These are phyloP conservation scores for Epithemia pelagica DNA, from an alignment of 108 stramenopile species.

Conservation along the genomic window DNA sequence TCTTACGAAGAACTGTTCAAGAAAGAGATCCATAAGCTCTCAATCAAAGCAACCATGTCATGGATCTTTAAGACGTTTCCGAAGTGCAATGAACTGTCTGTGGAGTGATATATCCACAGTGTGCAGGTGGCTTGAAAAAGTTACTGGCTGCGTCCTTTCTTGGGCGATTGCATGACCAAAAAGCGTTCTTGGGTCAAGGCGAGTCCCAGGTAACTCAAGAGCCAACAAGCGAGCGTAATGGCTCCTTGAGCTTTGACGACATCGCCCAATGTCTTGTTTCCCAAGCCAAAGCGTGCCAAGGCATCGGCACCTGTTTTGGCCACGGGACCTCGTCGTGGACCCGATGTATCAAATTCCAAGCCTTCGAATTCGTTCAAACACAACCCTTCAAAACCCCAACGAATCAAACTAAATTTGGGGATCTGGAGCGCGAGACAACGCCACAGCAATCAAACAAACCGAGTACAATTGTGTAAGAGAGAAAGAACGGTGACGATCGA, in stretches of 20 bases:
- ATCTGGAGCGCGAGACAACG: conserved; percentile 6
- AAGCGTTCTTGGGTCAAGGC: conserved; percentile 64
- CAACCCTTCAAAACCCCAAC: conserved; percentile 82
- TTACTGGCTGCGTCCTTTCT: not conserved
- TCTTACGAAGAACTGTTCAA: no score
- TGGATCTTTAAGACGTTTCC: no score
- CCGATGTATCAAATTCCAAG: conserved; percentile 55
- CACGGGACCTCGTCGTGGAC: conserved; percentile 72
- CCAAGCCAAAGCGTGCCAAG: conserved; percentile 68
- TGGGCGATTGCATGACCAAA: conserved; percentile 38
- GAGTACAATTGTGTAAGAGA: no score
- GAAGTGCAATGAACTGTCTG: no score
- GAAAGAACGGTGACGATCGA: no score
- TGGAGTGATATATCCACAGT: no score
- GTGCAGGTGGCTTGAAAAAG: no score
- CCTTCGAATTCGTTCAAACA: conserved; percentile 84
- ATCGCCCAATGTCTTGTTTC: conserved; percentile 36
- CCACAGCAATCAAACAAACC: not conserved
- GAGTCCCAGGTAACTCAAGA: conserved; percentile 65
- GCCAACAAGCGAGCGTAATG: conserved; percentile 62
- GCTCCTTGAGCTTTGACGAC: conserved; percentile 53
- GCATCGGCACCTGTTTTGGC: conserved; percentile 74
- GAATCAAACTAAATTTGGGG: conserved; percentile 62
- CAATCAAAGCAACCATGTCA: no score
- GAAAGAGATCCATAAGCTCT: no score